A percentile compares a stretch with the other conserved stretches of the same genome.
Evolutionary conservation across 306 rosid genomes (phyloP).

Genomic region (Sicyos edulis): DNA sequence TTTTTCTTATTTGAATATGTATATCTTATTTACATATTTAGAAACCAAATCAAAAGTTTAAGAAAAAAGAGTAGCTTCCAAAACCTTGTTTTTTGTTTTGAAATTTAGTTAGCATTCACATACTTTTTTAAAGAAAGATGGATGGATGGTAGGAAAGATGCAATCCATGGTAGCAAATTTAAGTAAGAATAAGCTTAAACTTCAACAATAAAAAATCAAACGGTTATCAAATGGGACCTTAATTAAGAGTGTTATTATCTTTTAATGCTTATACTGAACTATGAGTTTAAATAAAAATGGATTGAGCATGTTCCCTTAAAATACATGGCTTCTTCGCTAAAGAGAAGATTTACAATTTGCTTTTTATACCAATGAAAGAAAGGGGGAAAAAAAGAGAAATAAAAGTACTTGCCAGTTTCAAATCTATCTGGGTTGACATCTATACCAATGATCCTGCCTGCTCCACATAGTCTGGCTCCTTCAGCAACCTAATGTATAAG

Average conservation of each 20-base stretch:
- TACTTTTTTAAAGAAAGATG: no score
- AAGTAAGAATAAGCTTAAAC: no score
- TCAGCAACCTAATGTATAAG: constrained; percentile 59
- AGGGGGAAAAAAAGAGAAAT: background rate
- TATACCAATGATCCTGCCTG: constrained; percentile 68
- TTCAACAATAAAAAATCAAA: no score
- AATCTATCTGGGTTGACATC: constrained; percentile 61
- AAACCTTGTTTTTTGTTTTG: no score
- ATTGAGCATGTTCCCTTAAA: background rate
- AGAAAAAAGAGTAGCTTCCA: no score
- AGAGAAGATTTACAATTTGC: background rate
- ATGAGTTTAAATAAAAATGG: background rate
- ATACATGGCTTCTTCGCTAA: background rate
- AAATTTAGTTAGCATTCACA: no score
- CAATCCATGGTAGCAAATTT: no score
- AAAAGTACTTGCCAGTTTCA: constrained; percentile 45
- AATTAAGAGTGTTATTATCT: background rate
- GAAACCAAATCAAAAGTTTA: no score
- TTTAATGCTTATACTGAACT: background rate
- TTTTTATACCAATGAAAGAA: background rate
- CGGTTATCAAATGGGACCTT: no score
- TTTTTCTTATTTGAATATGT: no score
- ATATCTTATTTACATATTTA: no score
- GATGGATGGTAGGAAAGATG: no score
- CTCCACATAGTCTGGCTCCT: constrained; percentile 86